Evolutionary conservation across 2,329 filamentous ascomycete genomes (phyloP).

Genomic region (Pestalotiopsis sp.): DNA sequence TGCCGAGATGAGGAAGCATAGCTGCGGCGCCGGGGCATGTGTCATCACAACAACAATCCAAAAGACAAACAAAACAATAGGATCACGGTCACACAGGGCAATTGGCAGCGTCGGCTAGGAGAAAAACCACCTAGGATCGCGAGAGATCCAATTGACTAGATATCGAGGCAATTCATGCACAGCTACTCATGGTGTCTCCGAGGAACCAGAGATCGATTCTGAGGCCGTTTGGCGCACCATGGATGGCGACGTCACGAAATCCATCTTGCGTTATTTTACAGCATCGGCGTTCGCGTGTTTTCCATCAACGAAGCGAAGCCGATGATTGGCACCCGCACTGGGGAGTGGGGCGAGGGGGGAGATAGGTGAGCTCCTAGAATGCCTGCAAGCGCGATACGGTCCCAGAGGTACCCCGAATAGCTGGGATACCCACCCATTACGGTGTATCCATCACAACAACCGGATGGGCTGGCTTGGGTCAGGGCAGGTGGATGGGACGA

Average conservation of each 20-base stretch:
- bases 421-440: background rate
- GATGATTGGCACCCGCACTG: constrained; percentile 9
- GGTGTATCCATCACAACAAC: constrained; percentile 9
- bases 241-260: constrained; percentile 10
- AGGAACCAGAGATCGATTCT: background rate
- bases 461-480: background rate
- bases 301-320: constrained; percentile 9
- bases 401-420: background rate
- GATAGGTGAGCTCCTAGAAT: constrained; percentile 3
- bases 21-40: background rate
- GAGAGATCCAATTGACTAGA: constrained; percentile 2
- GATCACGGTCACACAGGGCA: background rate
- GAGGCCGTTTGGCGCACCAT: constrained; percentile 8
- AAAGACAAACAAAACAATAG: background rate
- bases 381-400: constrained; percentile 5
- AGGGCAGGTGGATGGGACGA: background rate
- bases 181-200: background rate
- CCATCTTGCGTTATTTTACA: constrained; percentile 10
- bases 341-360: background rate
- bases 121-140: background rate
- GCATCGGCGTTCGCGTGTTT: constrained; percentile 8
- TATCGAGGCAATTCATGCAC: constrained; percentile 1
- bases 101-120: background rate
- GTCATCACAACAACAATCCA: background rate
- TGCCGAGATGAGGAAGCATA: constrained; percentile 7